Percentiles rank a stretch among this genome's conserved stretches.
Evolutionary conservation across 495 filamentous ascomycete species (phyloP).

Genomic region (Penicillium fimorum): DNA sequence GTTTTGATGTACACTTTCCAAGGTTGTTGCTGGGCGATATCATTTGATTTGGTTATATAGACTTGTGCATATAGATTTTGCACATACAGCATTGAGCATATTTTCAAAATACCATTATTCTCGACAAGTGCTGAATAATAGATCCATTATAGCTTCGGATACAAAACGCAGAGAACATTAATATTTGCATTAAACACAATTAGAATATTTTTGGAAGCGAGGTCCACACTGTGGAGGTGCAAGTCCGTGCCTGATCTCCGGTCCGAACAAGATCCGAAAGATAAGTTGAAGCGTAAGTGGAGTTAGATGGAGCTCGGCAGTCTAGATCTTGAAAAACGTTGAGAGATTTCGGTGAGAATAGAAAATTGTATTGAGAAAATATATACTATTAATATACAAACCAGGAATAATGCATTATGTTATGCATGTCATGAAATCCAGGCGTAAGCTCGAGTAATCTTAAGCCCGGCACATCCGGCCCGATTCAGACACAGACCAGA

Average conservation of each 20-base stretch:
- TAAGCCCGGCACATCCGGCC: constrained; percentile 32
- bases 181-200: neutral
- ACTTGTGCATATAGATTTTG: constrained; percentile 3
- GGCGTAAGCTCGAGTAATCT: constrained; percentile 6
- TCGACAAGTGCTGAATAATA: neutral
- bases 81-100: neutral
- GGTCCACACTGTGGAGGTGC: neutral
- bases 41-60: constrained; percentile 13
- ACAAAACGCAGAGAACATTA: neutral
- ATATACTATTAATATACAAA: neutral
- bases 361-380: neutral
- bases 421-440: neutral
- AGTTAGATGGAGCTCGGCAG: neutral
- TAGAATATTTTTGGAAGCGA: neutral
- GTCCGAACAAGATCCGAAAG: neutral
- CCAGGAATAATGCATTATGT: neutral
- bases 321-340: neutral
- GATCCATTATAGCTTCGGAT: neutral
- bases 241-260: neutral
- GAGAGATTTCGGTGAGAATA: neutral
- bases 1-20: neutral
- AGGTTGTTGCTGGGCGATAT: constrained; percentile 1
- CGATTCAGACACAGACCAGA: constrained; percentile 26
- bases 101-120: neutral
- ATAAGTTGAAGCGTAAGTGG: neutral